Evolutionary conservation across 208 protist species (phyloP).

Genomic region (Leishmania major): DNA sequence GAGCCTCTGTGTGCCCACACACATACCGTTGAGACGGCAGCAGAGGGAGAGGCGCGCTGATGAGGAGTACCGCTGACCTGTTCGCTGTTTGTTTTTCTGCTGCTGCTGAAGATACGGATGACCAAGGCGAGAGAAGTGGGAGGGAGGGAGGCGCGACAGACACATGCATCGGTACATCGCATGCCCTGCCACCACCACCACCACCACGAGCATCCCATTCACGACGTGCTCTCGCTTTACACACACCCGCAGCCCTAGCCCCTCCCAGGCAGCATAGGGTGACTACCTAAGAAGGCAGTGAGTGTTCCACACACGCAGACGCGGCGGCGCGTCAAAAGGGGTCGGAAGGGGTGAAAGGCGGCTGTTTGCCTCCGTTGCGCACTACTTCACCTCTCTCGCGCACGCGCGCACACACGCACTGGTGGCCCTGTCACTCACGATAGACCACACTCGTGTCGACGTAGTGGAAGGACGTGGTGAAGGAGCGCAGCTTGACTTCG

Average conservation of each 20-base stretch:
- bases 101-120: background rate
- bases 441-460: conserved; percentile 91
- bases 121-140: background rate
- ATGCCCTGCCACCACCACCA: background rate
- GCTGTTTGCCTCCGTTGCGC: background rate
- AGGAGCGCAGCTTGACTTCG: conserved; percentile 95
- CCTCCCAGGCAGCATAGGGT: background rate
- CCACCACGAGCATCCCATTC: background rate
- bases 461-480: conserved; percentile 93
- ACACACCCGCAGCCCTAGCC: background rate
- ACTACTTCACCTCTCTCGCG: background rate
- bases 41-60: background rate
- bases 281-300: background rate
- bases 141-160: background rate
- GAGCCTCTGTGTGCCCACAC: background rate
- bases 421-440: conserved; percentile 34
- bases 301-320: background rate
- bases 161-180: background rate
- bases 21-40: background rate
- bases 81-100: background rate
- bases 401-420: background rate
- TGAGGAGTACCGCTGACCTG: background rate
- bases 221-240: background rate
- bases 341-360: background rate
- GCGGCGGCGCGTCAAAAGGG: background rate